Conservation (phyloP, 192 early-diverging fungal genomes). For the Paraglomus brasilianum region DNA sequence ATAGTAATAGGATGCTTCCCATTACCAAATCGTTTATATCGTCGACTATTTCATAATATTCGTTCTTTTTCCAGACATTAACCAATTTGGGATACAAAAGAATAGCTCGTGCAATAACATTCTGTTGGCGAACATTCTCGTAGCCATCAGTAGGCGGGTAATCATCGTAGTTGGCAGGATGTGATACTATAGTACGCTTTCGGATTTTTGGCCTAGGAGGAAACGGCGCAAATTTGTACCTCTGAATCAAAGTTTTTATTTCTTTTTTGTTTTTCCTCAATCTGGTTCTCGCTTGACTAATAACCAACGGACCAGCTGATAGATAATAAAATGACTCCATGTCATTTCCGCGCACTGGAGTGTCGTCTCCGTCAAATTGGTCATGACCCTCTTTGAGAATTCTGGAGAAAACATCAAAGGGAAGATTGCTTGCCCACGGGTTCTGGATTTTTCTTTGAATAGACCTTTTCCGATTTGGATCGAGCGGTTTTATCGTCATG, state of each 20-base stretch:
- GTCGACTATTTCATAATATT: not conserved
- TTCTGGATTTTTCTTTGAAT: not conserved
- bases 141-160: conserved; percentile 15
- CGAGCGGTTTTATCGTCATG: not conserved
- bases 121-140: conserved; percentile 9
- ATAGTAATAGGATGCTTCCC: not conserved
- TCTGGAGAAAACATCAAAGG: not conserved
- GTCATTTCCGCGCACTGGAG: conserved; percentile 4
- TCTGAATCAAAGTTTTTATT: conserved; percentile 5
- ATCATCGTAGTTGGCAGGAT: not conserved
- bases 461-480: not conserved
- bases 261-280: not conserved
- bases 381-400: not conserved
- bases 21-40: conserved; percentile 25
- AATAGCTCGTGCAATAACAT: conserved; percentile 7
- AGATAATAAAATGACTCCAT: conserved; percentile 21
- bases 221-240: not conserved
- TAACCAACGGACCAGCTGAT: not conserved
- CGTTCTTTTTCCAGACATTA: not conserved
- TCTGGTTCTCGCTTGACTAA: not conserved
- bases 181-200: not conserved
- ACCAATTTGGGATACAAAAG: conserved; percentile 7
- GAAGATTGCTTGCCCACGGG: conserved; percentile 5
- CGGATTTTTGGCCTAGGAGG: not conserved
- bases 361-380: not conserved